A percentile compares a stretch with the other conserved stretches of the same genome.
phyloP scores from a whole-genome alignment of 495 filamentous ascomycete species.

The Diplogelasinospora grovesii region DNA sequence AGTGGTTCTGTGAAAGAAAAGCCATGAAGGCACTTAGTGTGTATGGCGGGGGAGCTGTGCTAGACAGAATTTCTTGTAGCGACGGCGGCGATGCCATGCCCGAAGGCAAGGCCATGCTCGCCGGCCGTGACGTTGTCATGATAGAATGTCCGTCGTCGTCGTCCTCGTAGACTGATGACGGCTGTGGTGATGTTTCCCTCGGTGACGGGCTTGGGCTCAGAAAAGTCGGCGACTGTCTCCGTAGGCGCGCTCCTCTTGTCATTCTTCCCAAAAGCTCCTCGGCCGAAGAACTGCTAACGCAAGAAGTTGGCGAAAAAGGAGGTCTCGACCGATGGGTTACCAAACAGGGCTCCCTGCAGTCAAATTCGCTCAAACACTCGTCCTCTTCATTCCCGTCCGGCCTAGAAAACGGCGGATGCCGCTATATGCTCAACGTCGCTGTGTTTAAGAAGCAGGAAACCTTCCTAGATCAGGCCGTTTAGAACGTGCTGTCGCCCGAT shows the following conservation, averaged over 20 bases:
- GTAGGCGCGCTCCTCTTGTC: constrained; percentile 36
- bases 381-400: constrained; percentile 16
- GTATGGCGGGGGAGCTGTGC: constrained; percentile 82
- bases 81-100: constrained; percentile 60
- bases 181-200: constrained; percentile 29
- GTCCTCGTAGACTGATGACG: constrained; percentile 35
- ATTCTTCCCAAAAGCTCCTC: constrained; percentile 30
- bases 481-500: constrained; percentile 18
- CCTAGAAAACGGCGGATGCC: constrained; percentile 6
- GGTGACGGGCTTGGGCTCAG: constrained; percentile 28
- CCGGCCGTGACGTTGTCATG: constrained; percentile 40
- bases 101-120: constrained; percentile 35
- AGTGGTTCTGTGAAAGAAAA: constrained; percentile 96
- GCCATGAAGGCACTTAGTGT: constrained; percentile 93
- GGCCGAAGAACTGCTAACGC: constrained; percentile 1
- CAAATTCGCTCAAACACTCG: constrained; percentile 6
- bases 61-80: constrained; percentile 79
- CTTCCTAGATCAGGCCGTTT: constrained; percentile 17
- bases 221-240: constrained; percentile 34
- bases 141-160: constrained; percentile 36
- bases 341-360: constrained; percentile 12
- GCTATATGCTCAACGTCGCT: constrained; percentile 13
- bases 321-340: neutral
- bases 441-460: constrained; percentile 13
- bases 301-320: neutral